A percentile compares a stretch with the other conserved stretches of the same genome.
Evolutionary conservation across 495 filamentous ascomycete species (phyloP).

Genomic region (Xylaria nigripes): DNA sequence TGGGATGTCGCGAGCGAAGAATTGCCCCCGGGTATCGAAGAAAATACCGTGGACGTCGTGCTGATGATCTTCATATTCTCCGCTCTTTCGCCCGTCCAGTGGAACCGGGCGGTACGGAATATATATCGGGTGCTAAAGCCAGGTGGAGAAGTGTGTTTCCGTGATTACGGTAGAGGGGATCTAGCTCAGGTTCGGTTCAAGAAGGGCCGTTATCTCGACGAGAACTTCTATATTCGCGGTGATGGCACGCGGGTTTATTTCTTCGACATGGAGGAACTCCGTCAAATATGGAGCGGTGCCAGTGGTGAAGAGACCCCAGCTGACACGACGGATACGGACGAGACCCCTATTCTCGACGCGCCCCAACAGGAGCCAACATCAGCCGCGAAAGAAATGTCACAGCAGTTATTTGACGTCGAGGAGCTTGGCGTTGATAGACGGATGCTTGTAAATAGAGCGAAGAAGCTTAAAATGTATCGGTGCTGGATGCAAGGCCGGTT

Average conservation of each 20-base stretch:
- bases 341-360: background rate
- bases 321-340: constrained; percentile 2
- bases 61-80: constrained; percentile 97
- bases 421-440: constrained; percentile 77
- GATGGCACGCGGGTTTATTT: constrained; percentile 97
- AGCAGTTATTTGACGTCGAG: constrained; percentile 54
- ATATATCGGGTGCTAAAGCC: constrained; percentile 74
- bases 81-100: constrained; percentile 75
- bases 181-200: constrained; percentile 94
- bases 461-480: constrained; percentile 93
- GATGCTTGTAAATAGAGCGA: constrained; percentile 83
- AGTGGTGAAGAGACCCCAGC: constrained; percentile 7
- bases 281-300: constrained; percentile 63
- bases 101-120: constrained; percentile 74
- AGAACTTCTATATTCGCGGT: constrained; percentile 94
- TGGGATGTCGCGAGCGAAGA: constrained; percentile 74
- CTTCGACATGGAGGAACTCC: constrained; percentile 79
- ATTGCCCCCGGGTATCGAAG: constrained; percentile 66
- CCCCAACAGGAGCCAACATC: constrained; percentile 6
- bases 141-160: constrained; percentile 82
- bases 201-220: constrained; percentile 81
- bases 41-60: constrained; percentile 76
- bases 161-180: constrained; percentile 93
- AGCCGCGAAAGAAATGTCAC: background rate
- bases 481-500: constrained; percentile 96